phyloP scores from a whole-genome alignment of 345 rosid species.

The Tarenaya hassleriana region DNA sequence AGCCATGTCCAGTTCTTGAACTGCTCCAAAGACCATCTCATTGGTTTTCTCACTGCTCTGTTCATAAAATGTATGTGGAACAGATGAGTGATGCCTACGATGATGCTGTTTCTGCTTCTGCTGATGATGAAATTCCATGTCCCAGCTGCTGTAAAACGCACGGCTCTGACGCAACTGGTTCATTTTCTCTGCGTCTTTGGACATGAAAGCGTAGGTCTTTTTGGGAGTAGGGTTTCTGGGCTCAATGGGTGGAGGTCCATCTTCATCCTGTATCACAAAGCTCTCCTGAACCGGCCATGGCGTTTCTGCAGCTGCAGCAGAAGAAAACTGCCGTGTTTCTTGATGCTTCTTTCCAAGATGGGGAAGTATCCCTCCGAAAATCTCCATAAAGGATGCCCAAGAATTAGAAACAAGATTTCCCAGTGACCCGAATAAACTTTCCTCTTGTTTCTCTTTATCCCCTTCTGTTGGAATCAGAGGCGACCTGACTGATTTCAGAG shows the following conservation, averaged over 20 bases:
- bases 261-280: slow-evolving; percentile 64
- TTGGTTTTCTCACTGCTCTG: slow-evolving; percentile 67
- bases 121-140: slow-evolving; percentile 44
- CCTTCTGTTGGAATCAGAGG: slow-evolving; percentile 65
- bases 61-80: slow-evolving; percentile 71
- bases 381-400: slow-evolving; percentile 52
- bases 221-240: slow-evolving; percentile 75
- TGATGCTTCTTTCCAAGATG: slow-evolving; percentile 41
- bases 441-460: slow-evolving; percentile 72
- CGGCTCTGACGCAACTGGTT: slow-evolving; percentile 83
- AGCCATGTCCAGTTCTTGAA: no score
- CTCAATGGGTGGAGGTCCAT: slow-evolving; percentile 82
- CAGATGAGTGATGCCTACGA: slow-evolving; percentile 60
- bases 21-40: slow-evolving; percentile 85
- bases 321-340: slow-evolving; percentile 46
- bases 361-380: slow-evolving; percentile 62
- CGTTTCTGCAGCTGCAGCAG: slow-evolving; percentile 36
- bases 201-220: slow-evolving; percentile 91
- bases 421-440: slow-evolving; percentile 63
- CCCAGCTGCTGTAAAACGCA: slow-evolving; percentile 67
- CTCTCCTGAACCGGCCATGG: slow-evolving; percentile 94
- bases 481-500: slow-evolving; percentile 55
- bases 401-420: slow-evolving; percentile 45
- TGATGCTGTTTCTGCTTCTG: slow-evolving; percentile 57
- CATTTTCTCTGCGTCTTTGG: slow-evolving; percentile 84